These are phyloP conservation scores for Neospora caninum DNA, from an alignment of 169 alveolate genomes.

Conservation along the genomic window DNA sequence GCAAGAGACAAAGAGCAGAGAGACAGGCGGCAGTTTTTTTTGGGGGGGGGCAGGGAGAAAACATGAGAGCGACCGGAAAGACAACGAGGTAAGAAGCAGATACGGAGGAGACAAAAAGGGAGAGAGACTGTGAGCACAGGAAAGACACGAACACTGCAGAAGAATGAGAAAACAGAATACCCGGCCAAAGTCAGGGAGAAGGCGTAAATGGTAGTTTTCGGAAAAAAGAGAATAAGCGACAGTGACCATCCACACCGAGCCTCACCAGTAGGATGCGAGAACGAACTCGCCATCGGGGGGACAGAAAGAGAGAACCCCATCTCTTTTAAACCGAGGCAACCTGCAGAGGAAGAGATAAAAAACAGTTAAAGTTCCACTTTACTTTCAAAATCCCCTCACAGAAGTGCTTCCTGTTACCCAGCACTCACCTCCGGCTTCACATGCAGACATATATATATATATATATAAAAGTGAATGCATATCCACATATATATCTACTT, in stretches of 20 bases:
- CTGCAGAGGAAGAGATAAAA: not conserved
- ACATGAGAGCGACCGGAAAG: not conserved
- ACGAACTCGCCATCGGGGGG: constrained; percentile 45
- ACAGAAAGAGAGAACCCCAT: constrained; percentile 40
- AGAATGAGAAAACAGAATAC: not conserved
- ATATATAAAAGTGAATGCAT: not conserved
- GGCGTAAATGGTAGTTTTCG: no score
- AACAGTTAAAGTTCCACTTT: no score
- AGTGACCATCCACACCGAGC: no score
- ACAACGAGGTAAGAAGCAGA: not conserved
- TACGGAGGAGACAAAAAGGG: not conserved
- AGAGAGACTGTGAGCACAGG: no score
- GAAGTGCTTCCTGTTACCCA: not conserved
- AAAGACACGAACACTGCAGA: not conserved
- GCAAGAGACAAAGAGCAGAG: not conserved
- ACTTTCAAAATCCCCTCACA: not conserved
- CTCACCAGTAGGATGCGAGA: constrained; percentile 45
- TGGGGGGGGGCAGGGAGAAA: no score
- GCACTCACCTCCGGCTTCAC: no score
- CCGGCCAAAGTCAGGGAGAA: no score
- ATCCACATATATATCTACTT: no score
- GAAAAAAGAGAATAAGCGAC: no score
- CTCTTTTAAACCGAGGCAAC: constrained; percentile 16
- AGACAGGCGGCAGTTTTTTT: no score
- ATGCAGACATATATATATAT: not conserved